These are phyloP conservation scores for Candida ponderosae DNA, from an alignment of 805 yeast genomes.

Conservation along the genomic window DNA sequence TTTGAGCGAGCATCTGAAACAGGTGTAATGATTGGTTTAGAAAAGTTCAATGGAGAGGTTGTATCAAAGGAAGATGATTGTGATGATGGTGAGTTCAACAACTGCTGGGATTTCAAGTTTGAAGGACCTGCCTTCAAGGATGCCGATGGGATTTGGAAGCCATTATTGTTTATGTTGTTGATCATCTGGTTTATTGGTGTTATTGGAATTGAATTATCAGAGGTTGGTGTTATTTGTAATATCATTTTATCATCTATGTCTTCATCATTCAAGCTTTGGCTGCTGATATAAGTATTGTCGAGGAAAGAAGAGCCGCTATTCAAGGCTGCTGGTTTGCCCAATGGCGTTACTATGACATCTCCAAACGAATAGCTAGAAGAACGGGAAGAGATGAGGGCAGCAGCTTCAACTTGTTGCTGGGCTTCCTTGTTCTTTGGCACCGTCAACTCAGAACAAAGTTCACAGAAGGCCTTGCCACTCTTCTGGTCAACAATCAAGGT, in stretches of 20 bases:
- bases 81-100: not conserved
- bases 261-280: not conserved
- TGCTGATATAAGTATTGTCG: too few species aligned
- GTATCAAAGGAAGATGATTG: not conserved
- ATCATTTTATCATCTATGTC: not conserved
- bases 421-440: constrained; percentile 22
- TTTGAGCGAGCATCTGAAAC: not conserved
- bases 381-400: constrained; percentile 3
- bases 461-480: not conserved
- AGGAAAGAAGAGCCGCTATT: too few species aligned
- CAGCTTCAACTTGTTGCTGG: constrained; percentile 18
- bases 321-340: too few species aligned
- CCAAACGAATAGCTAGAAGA: too few species aligned
- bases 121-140: not conserved
- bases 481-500: constrained; percentile 20
- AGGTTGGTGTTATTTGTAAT: not conserved
- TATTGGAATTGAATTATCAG: constrained; percentile 6
- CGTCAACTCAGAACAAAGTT: constrained; percentile 15
- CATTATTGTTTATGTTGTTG: constrained; percentile 8
- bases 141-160: constrained; percentile 5
- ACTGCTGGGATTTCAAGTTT: not conserved
- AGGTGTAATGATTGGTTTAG: not conserved
- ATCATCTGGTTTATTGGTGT: constrained; percentile 18
- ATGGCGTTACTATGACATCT: too few species aligned
- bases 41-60: not conserved